A percentile compares a stretch with the other conserved stretches of the same genome.
phyloP scores from a whole-genome alignment of 2,329 filamentous ascomycete species.

The Clarireedia monteithiana region DNA sequence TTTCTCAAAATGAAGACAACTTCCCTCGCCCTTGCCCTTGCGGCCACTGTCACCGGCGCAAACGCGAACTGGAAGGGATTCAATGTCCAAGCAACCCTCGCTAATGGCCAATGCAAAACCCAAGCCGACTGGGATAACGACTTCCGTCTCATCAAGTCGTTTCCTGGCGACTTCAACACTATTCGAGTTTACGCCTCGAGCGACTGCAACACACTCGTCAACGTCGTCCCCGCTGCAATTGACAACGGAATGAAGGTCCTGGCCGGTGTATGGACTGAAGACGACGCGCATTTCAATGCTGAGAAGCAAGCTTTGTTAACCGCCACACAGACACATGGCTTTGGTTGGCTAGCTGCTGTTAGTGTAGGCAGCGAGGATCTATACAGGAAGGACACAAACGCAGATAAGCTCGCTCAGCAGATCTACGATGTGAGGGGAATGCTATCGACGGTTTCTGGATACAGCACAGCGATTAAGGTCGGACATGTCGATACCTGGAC shows the following conservation, averaged over 20 bases:
- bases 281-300: constrained; percentile 44
- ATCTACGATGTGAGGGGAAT: constrained; percentile 46
- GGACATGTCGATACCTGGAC: constrained; percentile 65
- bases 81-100: constrained; percentile 34
- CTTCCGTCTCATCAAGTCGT: constrained; percentile 42
- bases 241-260: constrained; percentile 52
- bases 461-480: constrained; percentile 45
- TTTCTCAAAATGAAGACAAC: constrained; percentile 17
- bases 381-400: constrained; percentile 44
- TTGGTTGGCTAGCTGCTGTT: constrained; percentile 49
- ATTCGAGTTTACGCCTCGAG: constrained; percentile 55
- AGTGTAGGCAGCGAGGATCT: constrained; percentile 62
- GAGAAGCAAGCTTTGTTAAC: constrained; percentile 54
- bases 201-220: constrained; percentile 41
- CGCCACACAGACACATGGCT: constrained; percentile 48
- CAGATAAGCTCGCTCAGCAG: constrained; percentile 1
- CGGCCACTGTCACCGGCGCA: constrained; percentile 26
- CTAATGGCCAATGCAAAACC: constrained; percentile 57
- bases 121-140: constrained; percentile 57
- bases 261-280: constrained; percentile 57
- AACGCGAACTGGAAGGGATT: constrained; percentile 36
- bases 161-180: constrained; percentile 44
- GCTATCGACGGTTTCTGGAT: constrained; percentile 38
- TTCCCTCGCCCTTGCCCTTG: constrained; percentile 27
- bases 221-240: constrained; percentile 49